These are phyloP conservation scores for Didymella sp. DNA, from an alignment of 2,329 filamentous ascomycete species.

Conservation along the genomic window DNA sequence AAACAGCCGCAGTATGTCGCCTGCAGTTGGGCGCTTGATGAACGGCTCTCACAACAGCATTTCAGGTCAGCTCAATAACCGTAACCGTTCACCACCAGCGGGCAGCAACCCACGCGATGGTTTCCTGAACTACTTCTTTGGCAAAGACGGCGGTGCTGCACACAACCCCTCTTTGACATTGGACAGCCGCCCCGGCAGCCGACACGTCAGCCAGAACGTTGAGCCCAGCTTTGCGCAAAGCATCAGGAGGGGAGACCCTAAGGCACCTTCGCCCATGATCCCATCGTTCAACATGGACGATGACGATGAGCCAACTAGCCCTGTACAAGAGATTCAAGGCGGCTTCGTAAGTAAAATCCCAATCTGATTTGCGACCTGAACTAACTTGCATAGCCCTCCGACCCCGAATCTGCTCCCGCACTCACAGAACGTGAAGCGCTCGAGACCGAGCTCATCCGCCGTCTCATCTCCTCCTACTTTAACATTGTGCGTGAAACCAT, in stretches of 20 bases:
- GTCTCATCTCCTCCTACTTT: slow-evolving; percentile 97
- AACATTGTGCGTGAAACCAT: slow-evolving; percentile 99
- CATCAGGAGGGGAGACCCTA: slow-evolving; percentile 73
- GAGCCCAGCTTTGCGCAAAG: slow-evolving; percentile 87
- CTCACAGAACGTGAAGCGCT: slow-evolving; percentile 95
- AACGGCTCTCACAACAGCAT: slow-evolving; percentile 65
- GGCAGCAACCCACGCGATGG: slow-evolving; percentile 76
- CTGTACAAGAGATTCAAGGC: slow-evolving; percentile 53
- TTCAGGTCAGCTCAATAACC: slow-evolving; percentile 69
- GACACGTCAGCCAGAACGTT: slow-evolving; percentile 78
- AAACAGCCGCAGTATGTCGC: slow-evolving; percentile 79
- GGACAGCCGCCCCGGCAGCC: slow-evolving; percentile 52
- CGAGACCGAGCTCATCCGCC: slow-evolving; percentile 96
- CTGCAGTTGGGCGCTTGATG: slow-evolving; percentile 70
- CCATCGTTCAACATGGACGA: slow-evolving; percentile 26
- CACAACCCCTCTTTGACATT: slow-evolving; percentile 50
- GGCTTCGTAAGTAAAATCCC: slow-evolving; percentile 63
- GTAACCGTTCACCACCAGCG: slow-evolving; percentile 67
- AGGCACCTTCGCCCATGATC: slow-evolving; percentile 50
- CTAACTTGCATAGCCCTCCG: slow-evolving; percentile 46
- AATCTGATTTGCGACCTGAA: not conserved
- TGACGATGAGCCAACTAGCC: slow-evolving; percentile 52
- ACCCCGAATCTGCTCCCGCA: slow-evolving; percentile 73
- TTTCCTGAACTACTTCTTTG: slow-evolving; percentile 98
- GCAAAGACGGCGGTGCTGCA: slow-evolving; percentile 78